phyloP scores from a whole-genome alignment of 2,329 filamentous ascomycete species.

The Verticillium tricorpus region DNA sequence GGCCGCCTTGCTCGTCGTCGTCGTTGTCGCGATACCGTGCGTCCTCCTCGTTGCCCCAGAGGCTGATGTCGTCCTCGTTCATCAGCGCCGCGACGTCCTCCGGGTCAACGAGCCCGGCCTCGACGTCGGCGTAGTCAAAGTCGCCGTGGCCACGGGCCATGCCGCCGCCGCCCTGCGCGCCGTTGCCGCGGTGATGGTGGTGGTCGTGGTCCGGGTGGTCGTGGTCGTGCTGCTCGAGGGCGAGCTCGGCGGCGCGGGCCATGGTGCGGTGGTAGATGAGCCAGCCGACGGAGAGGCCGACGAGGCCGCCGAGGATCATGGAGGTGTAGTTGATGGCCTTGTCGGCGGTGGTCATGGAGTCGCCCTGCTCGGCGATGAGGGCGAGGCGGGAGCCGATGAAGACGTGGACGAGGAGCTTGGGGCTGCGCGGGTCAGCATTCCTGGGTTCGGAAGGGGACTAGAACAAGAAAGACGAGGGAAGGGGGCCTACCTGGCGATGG shows the following conservation, averaged over 20 bases:
- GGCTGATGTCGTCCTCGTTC: conserved; percentile 55
- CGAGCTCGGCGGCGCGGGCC: conserved; percentile 56
- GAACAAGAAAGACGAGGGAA: too few species aligned
- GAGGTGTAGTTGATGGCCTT: conserved; percentile 80
- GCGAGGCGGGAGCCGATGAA: conserved; percentile 87
- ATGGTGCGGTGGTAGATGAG: conserved; percentile 77
- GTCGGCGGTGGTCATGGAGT: conserved; percentile 73
- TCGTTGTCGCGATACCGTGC: conserved; percentile 19
- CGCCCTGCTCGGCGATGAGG: conserved; percentile 74
- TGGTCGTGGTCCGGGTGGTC: conserved; percentile 22
- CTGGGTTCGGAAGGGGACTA: too few species aligned
- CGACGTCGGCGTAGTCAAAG: conserved; percentile 39
- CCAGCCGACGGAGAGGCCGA: conserved; percentile 74
- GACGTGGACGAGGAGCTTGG: conserved; percentile 86
- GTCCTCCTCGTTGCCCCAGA: conserved; percentile 41
- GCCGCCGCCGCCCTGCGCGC: conserved; percentile 4
- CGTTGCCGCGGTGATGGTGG: background rate
- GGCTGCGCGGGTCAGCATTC: conserved; percentile 30
- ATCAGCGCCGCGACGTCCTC: conserved; percentile 49
- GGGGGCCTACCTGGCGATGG: conserved; percentile 56
- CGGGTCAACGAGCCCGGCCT: conserved; percentile 39
- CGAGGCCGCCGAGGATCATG: conserved; percentile 65
- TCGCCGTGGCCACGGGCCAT: conserved; percentile 10
- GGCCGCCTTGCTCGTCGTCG: conserved; percentile 14
- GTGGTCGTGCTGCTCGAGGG: conserved; percentile 35